Evolutionary conservation across 169 alveolate genomes (phyloP).

Genomic region (Plasmodium gonderi): DNA sequence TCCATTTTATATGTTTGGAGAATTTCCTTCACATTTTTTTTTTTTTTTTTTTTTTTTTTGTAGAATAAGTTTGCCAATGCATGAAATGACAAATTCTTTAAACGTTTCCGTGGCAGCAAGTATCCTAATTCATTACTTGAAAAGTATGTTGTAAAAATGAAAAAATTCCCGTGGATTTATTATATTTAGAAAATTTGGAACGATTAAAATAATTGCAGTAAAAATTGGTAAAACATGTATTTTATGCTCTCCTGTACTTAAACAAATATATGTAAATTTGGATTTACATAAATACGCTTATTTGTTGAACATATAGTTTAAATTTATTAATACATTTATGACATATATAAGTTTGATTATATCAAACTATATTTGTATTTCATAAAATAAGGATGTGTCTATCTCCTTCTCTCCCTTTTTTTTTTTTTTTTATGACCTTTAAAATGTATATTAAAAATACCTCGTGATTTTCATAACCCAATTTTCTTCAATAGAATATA

Average conservation of each 20-base stretch:
- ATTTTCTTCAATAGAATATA: neutral
- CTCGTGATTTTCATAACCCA: neutral
- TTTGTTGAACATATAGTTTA: neutral
- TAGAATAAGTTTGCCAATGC: constrained; percentile 84
- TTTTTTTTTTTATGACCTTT: neutral
- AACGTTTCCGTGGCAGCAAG: constrained; percentile 86
- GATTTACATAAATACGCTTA: neutral
- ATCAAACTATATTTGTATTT: neutral
- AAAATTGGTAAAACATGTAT: neutral
- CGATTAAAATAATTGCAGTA: neutral
- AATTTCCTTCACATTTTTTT: neutral
- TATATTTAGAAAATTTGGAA: neutral
- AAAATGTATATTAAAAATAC: neutral
- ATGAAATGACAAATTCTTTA: constrained; percentile 83
- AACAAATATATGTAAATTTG: neutral
- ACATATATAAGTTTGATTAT: neutral
- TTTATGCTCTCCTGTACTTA: too few species aligned
- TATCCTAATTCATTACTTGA: constrained; percentile 81
- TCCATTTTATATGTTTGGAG: neutral
- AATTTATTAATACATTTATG: neutral
- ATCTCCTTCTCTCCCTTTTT: neutral
- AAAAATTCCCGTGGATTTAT: neutral
- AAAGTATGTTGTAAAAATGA: constrained; percentile 12
- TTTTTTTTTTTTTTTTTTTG: neutral
- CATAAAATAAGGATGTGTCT: neutral